Conservation (phyloP, 768 basidiomycete species). For the Tulasnella sp. region DNA sequence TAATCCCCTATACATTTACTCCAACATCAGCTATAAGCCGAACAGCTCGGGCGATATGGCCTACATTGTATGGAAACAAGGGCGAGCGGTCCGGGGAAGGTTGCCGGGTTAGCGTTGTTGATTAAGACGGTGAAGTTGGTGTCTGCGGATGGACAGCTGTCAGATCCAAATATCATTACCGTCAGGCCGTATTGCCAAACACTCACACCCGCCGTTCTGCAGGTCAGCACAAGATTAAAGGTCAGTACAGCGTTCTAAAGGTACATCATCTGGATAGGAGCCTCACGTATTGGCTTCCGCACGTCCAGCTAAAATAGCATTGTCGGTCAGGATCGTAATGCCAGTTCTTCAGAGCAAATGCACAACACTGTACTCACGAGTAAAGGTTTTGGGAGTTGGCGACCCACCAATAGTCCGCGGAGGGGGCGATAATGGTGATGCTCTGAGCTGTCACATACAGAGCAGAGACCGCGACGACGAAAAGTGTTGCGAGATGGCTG, state of each 20-base stretch:
- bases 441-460: neutral
- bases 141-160: neutral
- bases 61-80: constrained; percentile 11
- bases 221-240: neutral
- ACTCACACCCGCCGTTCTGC: neutral
- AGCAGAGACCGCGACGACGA: constrained; percentile 1
- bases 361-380: too few relatives aligned
- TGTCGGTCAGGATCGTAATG: neutral
- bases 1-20: constrained; percentile 2
- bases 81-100: constrained; percentile 7
- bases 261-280: neutral
- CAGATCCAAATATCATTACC: neutral
- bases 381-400: constrained; percentile 12
- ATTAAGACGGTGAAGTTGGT: constrained; percentile 15
- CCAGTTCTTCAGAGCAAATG: neutral
- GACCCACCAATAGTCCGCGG: constrained; percentile 10
- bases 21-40: neutral
- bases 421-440: constrained; percentile 1
- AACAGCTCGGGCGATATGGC: neutral
- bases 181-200: neutral
- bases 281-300: constrained; percentile 1
- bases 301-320: constrained; percentile 13
- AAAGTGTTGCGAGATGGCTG: constrained; percentile 7
- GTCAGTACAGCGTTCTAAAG: neutral
- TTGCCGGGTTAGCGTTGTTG: constrained; percentile 2